Conservation (phyloP, 2,329 filamentous ascomycete species). For the Mycosphaerella sp. region DNA sequence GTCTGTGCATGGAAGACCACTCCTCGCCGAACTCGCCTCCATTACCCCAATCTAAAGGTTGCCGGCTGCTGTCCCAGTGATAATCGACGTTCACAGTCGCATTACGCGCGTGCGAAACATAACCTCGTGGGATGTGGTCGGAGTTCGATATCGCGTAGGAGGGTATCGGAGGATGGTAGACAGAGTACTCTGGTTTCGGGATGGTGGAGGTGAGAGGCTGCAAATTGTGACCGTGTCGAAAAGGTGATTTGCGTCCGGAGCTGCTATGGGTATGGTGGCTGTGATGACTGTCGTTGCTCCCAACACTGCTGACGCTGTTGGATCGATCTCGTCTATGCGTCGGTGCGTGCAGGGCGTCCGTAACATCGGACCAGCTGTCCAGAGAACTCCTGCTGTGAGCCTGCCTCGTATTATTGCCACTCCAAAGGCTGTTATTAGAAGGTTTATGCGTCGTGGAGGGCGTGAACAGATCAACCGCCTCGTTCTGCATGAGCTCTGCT, state of each 20-base stretch:
- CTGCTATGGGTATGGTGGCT: slow-evolving; percentile 8
- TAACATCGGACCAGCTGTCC: slow-evolving; percentile 29
- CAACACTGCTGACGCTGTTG: slow-evolving; percentile 40
- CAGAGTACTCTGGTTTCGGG: slow-evolving; percentile 29
- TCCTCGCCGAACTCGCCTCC: slow-evolving; percentile 87
- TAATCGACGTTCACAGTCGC: slow-evolving; percentile 83
- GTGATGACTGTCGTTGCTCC: slow-evolving; percentile 26
- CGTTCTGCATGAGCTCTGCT: slow-evolving; percentile 73
- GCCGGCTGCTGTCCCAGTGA: slow-evolving; percentile 88
- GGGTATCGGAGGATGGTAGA: slow-evolving; percentile 70
- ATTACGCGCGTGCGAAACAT: slow-evolving; percentile 84
- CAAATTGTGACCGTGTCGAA: slow-evolving; percentile 22
- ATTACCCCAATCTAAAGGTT: slow-evolving; percentile 73
- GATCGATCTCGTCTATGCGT: slow-evolving; percentile 42
- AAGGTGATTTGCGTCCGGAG: slow-evolving; percentile 28
- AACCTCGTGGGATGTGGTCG: slow-evolving; percentile 77
- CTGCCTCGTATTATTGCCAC: slow-evolving; percentile 32
- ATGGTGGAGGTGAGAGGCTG: slow-evolving; percentile 27
- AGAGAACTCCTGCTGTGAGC: slow-evolving; percentile 20
- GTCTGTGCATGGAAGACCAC: slow-evolving; percentile 90
- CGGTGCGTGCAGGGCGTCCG: slow-evolving; percentile 32
- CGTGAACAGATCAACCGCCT: slow-evolving; percentile 49
- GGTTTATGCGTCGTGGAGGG: slow-evolving; percentile 35
- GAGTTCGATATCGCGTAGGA: slow-evolving; percentile 75
- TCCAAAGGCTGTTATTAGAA: slow-evolving; percentile 42